Conservation (phyloP, 495 filamentous ascomycete species). For the Hyaloscypha variabilis region DNA sequence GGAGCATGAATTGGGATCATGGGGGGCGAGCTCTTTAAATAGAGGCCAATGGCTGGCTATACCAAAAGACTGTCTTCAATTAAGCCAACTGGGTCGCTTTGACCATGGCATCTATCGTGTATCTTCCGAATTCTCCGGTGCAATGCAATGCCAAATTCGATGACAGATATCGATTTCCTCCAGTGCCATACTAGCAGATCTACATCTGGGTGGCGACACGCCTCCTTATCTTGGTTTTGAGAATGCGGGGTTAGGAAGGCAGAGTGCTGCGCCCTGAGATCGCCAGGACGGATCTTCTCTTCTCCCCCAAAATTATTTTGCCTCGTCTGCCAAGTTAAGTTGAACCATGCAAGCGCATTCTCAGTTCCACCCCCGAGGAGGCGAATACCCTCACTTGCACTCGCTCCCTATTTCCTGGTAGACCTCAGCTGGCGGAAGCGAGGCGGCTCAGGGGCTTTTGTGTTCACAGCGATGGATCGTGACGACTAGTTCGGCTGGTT, state of each 20-base stretch:
- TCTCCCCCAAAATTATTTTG: background rate
- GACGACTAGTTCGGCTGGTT: background rate
- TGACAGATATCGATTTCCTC: constrained; percentile 5
- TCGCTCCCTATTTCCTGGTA: background rate
- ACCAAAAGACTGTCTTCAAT: background rate
- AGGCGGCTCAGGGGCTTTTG: background rate
- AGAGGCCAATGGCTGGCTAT: background rate
- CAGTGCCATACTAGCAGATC: background rate
- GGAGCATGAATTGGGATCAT: background rate
- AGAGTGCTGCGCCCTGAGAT: background rate
- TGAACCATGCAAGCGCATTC: background rate
- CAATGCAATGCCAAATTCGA: background rate
- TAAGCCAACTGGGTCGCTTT: background rate
- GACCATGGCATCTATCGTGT: background rate
- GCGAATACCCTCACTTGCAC: background rate
- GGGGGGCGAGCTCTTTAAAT: background rate
- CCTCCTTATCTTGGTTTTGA: background rate
- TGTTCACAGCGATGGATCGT: background rate
- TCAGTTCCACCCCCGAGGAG: background rate
- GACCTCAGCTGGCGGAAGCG: background rate
- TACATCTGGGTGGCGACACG: background rate
- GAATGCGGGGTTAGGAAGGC: background rate
- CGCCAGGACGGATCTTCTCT: background rate
- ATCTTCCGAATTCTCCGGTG: background rate
- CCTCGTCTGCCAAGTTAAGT: background rate